Evolutionary conservation across 768 basidiomycete species (phyloP), one percentile per base, ranked within the genome.

Genomic region (Termitomyces sp.): DNA sequence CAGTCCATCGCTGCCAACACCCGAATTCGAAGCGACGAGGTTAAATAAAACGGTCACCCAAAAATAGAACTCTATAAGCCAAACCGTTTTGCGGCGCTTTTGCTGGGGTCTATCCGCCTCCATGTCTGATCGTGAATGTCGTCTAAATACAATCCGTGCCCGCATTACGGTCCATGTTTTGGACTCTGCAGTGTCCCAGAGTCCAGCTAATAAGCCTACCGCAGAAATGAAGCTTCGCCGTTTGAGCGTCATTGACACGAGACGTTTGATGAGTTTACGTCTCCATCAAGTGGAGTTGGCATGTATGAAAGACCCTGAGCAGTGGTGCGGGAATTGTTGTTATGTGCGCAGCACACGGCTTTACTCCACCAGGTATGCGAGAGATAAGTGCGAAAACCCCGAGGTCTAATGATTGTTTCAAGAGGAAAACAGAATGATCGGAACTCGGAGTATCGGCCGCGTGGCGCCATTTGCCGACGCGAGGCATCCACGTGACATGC

Each of bases 21-120:
- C 55, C 55, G 57, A 65, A 64, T 59, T 50, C 60, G 64, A 65
- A 65, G 59, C 52, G 11, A 57, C 9, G 42, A 61, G 60, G 60
- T 33, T 44, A 57, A 56, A 60, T 52, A 54, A 54, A n/a, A 56
- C 55, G 20, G n/a, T 18, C 35, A 42, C 9, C 55, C 62, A 57
- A 60, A 65, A 65, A 65, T 65, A 63, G 65, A 62, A 45, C 7
- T 22, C 11, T 24, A 40, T 32, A 33, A 12, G 13, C 18, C 28
- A 40, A 15, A 2, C 5, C 33, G 15, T 33, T 35, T 57, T 57
- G 13, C 32, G 45, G 12, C 33, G 36, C 33, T 28, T 7, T 55
- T 46, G 32, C 44, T 36, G 15, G 40, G 15, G 22, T 48, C 20
- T 45, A n/a, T 22, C 5, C 9, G 13, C 16, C 36, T 13, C 15